These are phyloP conservation scores for Chlorella ohadii DNA, from an alignment of 139 green algal genomes.

Conservation along the genomic window DNA sequence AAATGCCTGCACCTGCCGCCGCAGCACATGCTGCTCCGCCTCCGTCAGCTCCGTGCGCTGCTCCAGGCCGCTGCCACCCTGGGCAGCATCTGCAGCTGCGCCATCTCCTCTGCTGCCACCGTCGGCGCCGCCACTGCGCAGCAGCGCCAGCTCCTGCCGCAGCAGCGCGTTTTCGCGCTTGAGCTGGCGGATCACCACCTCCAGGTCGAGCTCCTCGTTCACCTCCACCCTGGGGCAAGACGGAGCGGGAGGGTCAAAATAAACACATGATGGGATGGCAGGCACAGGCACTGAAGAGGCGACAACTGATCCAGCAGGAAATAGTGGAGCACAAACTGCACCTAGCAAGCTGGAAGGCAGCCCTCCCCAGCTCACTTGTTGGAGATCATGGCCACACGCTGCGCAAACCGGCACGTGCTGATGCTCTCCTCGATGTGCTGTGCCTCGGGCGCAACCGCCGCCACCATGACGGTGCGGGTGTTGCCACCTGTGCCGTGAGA, in stretches of 20 bases:
- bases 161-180: slow-evolving; percentile 79
- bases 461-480: slow-evolving; percentile 73
- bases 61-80: slow-evolving; percentile 48
- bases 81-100: neutral
- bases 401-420: slow-evolving; percentile 93
- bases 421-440: slow-evolving; percentile 91
- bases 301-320: no score
- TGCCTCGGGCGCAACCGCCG: slow-evolving; percentile 81
- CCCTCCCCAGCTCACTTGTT: slow-evolving; percentile 64
- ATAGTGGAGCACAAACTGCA: no score
- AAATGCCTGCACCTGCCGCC: slow-evolving; percentile 63
- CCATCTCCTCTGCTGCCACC: neutral
- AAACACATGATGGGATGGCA: no score
- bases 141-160: slow-evolving; percentile 80
- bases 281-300: no score
- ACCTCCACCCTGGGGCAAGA: slow-evolving; percentile 60
- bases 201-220: slow-evolving; percentile 93
- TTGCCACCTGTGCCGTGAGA: slow-evolving; percentile 50
- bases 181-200: slow-evolving; percentile 79
- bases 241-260: neutral
- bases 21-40: slow-evolving; percentile 68
- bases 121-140: neutral
- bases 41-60: slow-evolving; percentile 71
- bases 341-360: no score
- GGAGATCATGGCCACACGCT: slow-evolving; percentile 87